Evolutionary conservation across 2,329 filamentous ascomycete species (phyloP).

Genomic region (Alternaria sp.): DNA sequence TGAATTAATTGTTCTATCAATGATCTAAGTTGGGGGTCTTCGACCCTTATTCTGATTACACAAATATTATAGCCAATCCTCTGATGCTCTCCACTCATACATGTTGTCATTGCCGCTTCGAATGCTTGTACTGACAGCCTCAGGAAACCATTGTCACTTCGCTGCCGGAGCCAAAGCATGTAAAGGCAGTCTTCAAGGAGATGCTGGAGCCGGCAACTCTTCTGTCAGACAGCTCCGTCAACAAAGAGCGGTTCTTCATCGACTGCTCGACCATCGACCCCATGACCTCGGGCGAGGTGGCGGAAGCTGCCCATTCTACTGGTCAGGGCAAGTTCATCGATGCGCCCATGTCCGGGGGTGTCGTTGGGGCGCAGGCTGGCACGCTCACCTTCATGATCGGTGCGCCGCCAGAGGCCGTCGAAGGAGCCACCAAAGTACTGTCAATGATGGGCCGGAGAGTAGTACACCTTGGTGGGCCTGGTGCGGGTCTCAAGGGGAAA

Average conservation of each 20-base stretch:
- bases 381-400: constrained; percentile 98
- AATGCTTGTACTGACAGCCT: constrained; percentile 29
- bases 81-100: constrained; percentile 58
- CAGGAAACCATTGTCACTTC: constrained; percentile 89
- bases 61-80: constrained; percentile 76
- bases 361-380: constrained; percentile 86
- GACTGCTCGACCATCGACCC: constrained; percentile 98
- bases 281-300: constrained; percentile 79
- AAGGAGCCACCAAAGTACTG: constrained; percentile 73
- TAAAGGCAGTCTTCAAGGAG: constrained; percentile 79
- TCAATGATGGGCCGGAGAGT: constrained; percentile 86
- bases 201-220: constrained; percentile 71
- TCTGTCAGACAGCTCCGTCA: constrained; percentile 56
- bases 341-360: constrained; percentile 95
- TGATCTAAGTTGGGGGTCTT: constrained; percentile 78
- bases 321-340: constrained; percentile 84
- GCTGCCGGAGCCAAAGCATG: constrained; percentile 87
- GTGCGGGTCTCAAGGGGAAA: constrained; percentile 87
- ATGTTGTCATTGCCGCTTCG: constrained; percentile 9
- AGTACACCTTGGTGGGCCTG: constrained; percentile 84
- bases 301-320: constrained; percentile 71
- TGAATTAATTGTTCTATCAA: constrained; percentile 63
- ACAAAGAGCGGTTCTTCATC: constrained; percentile 79
- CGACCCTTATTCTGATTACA: constrained; percentile 68
- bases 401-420: constrained; percentile 66